Conservation (phyloP, 768 basidiomycete genomes). For the Crepidotus variabilis region DNA sequence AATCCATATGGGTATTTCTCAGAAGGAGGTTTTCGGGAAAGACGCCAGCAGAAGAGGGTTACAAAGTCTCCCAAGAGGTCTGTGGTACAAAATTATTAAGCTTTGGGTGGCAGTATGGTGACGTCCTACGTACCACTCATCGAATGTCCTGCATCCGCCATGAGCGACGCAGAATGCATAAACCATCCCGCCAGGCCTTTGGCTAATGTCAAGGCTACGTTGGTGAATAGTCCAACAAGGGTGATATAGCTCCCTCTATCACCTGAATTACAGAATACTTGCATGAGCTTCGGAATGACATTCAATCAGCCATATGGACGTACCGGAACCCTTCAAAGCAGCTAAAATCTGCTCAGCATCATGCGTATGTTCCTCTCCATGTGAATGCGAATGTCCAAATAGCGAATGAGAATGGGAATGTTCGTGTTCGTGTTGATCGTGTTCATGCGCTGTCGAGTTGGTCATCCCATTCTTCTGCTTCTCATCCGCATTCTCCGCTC, state of each 20-base stretch:
- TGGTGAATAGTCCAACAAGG: constrained; percentile 77
- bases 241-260: constrained; percentile 85
- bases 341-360: constrained; percentile 67
- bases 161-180: constrained; percentile 84
- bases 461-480: constrained; percentile 11
- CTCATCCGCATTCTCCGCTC: constrained; percentile 7
- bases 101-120: not conserved
- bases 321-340: constrained; percentile 64
- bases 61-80: constrained; percentile 90
- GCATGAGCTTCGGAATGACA: not conserved
- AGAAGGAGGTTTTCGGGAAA: constrained; percentile 80
- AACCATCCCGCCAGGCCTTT: constrained; percentile 90
- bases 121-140: constrained; percentile 60
- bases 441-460: not conserved
- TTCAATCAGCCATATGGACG: constrained; percentile 15
- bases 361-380: constrained; percentile 53
- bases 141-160: constrained; percentile 94
- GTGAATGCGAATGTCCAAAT: constrained; percentile 64
- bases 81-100: constrained; percentile 21
- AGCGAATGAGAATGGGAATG: constrained; percentile 60
- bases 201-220: constrained; percentile 73
- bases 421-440: constrained; percentile 28
- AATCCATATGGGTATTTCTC: constrained; percentile 82
- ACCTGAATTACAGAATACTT: constrained; percentile 33
- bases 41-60: constrained; percentile 83